These are phyloP conservation scores for Leccinum disarticulatum DNA, from an alignment of 768 basidiomycete species.

Conservation along the genomic window DNA sequence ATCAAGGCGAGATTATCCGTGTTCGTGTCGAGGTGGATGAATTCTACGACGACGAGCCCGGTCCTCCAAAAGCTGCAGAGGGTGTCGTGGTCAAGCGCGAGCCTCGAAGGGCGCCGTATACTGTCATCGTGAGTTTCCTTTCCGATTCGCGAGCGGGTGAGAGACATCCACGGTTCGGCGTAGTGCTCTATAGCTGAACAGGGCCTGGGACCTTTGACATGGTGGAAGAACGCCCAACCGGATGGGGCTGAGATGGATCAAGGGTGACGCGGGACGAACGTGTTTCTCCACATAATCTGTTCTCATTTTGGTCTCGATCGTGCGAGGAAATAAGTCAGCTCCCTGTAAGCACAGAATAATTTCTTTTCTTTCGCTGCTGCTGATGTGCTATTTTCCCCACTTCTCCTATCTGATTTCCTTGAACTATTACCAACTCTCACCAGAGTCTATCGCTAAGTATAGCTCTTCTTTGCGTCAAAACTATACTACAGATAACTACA, in stretches of 20 bases:
- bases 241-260: constrained; percentile 43
- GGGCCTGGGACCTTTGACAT: constrained; percentile 71
- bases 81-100: constrained; percentile 60
- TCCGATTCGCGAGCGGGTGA: not conserved
- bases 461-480: not conserved
- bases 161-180: not conserved
- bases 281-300: not conserved
- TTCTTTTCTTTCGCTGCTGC: not conserved
- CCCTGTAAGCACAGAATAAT: constrained; percentile 4
- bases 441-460: not conserved
- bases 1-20: constrained; percentile 71
- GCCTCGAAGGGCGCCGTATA: constrained; percentile 59
- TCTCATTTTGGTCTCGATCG: not conserved
- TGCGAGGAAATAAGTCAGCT: not conserved
- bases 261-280: constrained; percentile 24
- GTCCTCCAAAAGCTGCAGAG: constrained; percentile 73
- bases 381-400: not conserved
- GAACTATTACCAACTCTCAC: not conserved
- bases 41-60: constrained; percentile 84
- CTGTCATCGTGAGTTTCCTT: constrained; percentile 57
- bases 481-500: not conserved
- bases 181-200: constrained; percentile 87
- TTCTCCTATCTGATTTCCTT: not conserved
- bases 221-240: constrained; percentile 63
- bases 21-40: constrained; percentile 80